Percentiles rank a stretch among this genome's conserved stretches.
Conservation (phyloP, 345 rosid genomes). For the Corchorus olitorius region DNA sequence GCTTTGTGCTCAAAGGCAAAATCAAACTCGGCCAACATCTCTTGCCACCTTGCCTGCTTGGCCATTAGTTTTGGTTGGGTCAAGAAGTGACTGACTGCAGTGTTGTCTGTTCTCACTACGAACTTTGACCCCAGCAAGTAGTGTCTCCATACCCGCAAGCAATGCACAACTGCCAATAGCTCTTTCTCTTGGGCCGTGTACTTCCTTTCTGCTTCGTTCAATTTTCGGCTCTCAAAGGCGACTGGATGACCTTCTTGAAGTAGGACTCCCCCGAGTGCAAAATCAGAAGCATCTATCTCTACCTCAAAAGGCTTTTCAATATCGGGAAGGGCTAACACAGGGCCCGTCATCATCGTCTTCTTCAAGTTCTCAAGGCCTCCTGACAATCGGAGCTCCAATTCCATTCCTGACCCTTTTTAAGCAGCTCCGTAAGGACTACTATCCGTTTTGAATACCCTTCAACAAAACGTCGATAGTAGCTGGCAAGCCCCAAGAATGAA, state of each 20-base stretch:
- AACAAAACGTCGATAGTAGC: too few relatives aligned
- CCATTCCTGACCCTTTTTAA: too few relatives aligned
- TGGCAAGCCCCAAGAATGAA: too few relatives aligned
- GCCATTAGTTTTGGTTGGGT: not conserved
- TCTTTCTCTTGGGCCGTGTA: not conserved
- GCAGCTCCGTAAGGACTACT: too few relatives aligned
- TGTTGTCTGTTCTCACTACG: not conserved
- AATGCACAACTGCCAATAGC: not conserved
- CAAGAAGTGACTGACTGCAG: not conserved
- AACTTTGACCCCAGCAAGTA: not conserved
- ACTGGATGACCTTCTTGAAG: not conserved
- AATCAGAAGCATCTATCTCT: too few relatives aligned
- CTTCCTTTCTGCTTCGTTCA: not conserved
- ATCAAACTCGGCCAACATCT: not conserved
- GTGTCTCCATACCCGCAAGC: not conserved
- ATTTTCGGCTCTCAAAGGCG: not conserved
- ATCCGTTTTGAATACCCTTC: too few relatives aligned
- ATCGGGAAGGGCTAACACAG: too few relatives aligned
- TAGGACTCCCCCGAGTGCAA: not conserved
- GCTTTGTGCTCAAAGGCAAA: not conserved
- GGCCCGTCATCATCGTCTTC: too few relatives aligned
- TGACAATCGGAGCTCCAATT: too few relatives aligned
- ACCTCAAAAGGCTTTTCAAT: too few relatives aligned
- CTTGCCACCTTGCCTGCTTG: constrained; percentile 1
- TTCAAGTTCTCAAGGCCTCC: too few relatives aligned